Evolutionary conservation across 176 grass and related monocot species (phyloP), one percentile per base, ranked within the genome.

Genomic region (Paspalum vaginatum): DNA sequence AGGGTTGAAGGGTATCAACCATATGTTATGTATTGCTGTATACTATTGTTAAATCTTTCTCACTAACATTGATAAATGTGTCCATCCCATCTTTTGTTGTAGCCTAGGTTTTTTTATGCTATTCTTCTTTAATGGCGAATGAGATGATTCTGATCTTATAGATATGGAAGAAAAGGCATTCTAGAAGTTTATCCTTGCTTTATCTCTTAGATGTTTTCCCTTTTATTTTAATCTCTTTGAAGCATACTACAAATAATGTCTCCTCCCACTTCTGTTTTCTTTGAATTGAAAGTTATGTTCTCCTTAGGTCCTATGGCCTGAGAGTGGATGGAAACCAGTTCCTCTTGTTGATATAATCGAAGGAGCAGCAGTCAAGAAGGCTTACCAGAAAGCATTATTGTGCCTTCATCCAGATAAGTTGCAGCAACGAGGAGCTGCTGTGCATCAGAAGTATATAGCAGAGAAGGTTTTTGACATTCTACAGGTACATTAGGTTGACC

Each of bases 341-440:
- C 92, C 96, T 27, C 86, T 99, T 78, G 92, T 95, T 61, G 79
- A 91, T 85, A 89, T 99, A 86, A 99, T 99, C 52, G 96, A 99
- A 91, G 92, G 74, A 82, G 67, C 90, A 51, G 86, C 79, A 61
- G 96, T 99, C 44, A 99, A 88, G 85, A 99, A 86, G 84, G 84
- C 92, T 58, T 99, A 93, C 82, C 96, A 99, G 47, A 95, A 76
- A 83, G 96, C 96, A 67, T 51, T 99, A 60, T 81, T 99, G 53
- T 95, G 82, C n/a, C 79, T 95, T 68, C 96, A 99, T 87, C 96
- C 96, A 39, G 96, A 99, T 85, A 99, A 99, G 63, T 83, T 99
- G 78, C 92, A 99, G 47, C 92, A 95, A 22, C 78, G 92, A 70
- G 88, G 86, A 40, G 90, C 61, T 87, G 78, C 81, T n/a, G 66